These are phyloP conservation scores for Mycena indigotica DNA, from an alignment of 768 basidiomycete genomes.

Conservation along the genomic window DNA sequence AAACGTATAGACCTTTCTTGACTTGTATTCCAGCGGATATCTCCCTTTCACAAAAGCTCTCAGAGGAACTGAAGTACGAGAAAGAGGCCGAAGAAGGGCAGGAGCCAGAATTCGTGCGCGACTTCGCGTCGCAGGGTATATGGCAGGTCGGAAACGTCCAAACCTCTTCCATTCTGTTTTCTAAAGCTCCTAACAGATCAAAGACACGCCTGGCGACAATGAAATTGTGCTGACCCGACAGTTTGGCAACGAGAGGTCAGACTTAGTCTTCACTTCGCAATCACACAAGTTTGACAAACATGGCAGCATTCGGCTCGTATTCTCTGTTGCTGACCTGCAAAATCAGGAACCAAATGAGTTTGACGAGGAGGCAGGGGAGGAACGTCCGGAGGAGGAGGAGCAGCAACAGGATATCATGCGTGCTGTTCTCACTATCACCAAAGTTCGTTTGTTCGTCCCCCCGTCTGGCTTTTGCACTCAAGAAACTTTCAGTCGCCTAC, in stretches of 20 bases:
- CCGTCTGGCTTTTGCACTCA: not conserved
- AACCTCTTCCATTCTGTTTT: not conserved
- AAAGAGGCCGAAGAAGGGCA: constrained; percentile 51
- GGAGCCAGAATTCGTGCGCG: constrained; percentile 74
- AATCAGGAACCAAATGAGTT: constrained; percentile 39
- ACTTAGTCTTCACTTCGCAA: no score
- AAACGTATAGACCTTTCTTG: not conserved
- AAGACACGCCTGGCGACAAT: constrained; percentile 71
- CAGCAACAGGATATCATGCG: constrained; percentile 66
- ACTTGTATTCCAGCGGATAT: constrained; percentile 59
- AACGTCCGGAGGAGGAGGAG: constrained; percentile 39
- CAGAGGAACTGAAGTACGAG: constrained; percentile 87
- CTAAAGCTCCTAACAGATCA: constrained; percentile 49
- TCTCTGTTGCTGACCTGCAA: constrained; percentile 90
- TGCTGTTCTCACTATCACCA: constrained; percentile 80
- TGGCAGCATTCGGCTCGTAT: constrained; percentile 80
- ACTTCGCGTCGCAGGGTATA: constrained; percentile 70
- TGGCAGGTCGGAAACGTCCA: constrained; percentile 67
- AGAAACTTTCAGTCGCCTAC: constrained; percentile 41
- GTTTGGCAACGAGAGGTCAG: constrained; percentile 89
- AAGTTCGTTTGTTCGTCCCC: constrained; percentile 47
- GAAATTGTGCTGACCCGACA: constrained; percentile 81
- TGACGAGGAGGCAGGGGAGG: constrained; percentile 37
- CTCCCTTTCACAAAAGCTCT: constrained; percentile 70
- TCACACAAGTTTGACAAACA: no score